Conservation (phyloP, 2,329 filamentous ascomycete genomes). For the Pseudogymnoascus sp. region DNA sequence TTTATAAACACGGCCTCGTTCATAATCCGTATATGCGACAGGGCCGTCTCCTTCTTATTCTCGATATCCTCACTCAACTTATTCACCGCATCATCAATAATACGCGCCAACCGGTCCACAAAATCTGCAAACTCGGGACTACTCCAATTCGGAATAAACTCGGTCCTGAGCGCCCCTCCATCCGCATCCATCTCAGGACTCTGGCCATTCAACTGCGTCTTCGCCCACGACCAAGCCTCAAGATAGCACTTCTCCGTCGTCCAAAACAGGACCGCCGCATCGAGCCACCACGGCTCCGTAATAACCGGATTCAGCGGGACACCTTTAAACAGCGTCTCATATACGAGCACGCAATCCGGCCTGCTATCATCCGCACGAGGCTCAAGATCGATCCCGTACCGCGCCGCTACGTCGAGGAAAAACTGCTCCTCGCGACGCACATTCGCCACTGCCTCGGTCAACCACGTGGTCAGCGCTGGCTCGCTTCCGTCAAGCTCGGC, state of each 20-base stretch:
- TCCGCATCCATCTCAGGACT: constrained; percentile 41
- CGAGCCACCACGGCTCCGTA: constrained; percentile 32
- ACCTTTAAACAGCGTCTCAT: constrained; percentile 43
- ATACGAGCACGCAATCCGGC: constrained; percentile 31
- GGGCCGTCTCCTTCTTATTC: constrained; percentile 24
- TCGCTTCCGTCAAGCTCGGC: constrained; percentile 33
- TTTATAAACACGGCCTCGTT: constrained; percentile 37
- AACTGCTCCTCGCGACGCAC: constrained; percentile 59
- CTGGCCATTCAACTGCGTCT: constrained; percentile 25
- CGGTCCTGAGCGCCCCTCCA: constrained; percentile 52
- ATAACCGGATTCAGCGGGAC: constrained; percentile 26
- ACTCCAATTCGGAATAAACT: constrained; percentile 64
- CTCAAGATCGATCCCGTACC: constrained; percentile 47
- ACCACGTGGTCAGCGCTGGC: constrained; percentile 50
- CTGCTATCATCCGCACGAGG: constrained; percentile 13
- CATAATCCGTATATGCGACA: constrained; percentile 30
- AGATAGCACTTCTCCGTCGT: constrained; percentile 62
- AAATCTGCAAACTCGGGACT: constrained; percentile 50
- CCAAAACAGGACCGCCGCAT: constrained; percentile 67
- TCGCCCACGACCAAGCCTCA: constrained; percentile 48
- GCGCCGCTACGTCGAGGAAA: constrained; percentile 54
- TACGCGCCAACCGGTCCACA: constrained; percentile 43
- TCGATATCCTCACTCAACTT: constrained; percentile 29
- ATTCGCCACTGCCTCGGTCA: constrained; percentile 56
- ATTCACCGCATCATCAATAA: constrained; percentile 44